Evolutionary conservation across 352 stramenopile species (phyloP).

Genomic region (Pythium brachiatum): DNA sequence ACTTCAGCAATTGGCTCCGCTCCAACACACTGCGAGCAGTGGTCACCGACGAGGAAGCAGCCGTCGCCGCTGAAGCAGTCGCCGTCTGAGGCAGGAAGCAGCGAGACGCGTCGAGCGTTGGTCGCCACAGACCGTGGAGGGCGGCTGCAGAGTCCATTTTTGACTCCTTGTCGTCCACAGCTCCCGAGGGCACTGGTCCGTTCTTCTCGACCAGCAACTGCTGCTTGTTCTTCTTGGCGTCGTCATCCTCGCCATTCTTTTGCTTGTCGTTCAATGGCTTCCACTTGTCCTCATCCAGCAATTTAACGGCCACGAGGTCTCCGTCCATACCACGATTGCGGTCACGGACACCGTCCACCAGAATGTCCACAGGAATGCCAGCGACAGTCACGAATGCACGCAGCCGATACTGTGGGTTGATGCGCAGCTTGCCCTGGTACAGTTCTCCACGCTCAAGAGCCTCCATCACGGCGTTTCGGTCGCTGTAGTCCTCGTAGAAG

Average conservation of each 20-base stretch:
- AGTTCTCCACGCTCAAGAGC: constrained; percentile 30
- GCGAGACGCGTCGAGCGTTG: constrained; percentile 16
- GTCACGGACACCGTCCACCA: constrained; percentile 66
- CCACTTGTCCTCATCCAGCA: constrained; percentile 55
- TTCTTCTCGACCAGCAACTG: constrained; percentile 9
- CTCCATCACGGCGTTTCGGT: constrained; percentile 9
- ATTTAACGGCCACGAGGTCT: constrained; percentile 71
- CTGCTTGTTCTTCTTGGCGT: constrained; percentile 18
- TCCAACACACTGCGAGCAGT: constrained; percentile 1
- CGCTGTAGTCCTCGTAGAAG: constrained; percentile 22
- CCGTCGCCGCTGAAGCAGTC: background rate
- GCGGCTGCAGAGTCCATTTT: background rate
- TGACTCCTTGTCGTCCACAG: background rate
- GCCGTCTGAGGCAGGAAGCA: constrained; percentile 16
- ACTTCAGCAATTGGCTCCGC: constrained; percentile 10
- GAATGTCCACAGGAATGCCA: constrained; percentile 67
- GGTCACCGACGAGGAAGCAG: background rate
- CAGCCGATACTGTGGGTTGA: constrained; percentile 70
- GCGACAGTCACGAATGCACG: constrained; percentile 80
- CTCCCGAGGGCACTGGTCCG: constrained; percentile 4
- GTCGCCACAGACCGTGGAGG: constrained; percentile 22
- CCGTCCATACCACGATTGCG: constrained; percentile 78
- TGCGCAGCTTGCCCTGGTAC: constrained; percentile 63
- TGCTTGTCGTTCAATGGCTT: constrained; percentile 35
- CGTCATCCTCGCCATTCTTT: constrained; percentile 19